Percentiles rank a stretch among this genome's conserved stretches.
phyloP scores from a whole-genome alignment of 345 rosid genomes.

The Aethionema arabicum region DNA sequence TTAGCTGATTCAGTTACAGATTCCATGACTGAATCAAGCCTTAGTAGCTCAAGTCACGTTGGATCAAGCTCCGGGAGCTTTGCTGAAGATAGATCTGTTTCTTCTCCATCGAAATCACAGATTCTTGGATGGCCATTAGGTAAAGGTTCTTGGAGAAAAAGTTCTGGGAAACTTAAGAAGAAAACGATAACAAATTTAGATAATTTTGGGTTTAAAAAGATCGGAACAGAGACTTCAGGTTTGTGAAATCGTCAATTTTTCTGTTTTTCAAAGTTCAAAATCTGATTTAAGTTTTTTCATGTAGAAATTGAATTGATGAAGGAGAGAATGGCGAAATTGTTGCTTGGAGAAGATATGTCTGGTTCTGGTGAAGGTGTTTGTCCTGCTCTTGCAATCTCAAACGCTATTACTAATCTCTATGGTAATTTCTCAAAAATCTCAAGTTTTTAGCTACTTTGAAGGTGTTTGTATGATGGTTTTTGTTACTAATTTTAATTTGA shows the following conservation, averaged over 20 bases:
- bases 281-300: not conserved
- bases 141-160: constrained; percentile 47
- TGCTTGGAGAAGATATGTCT: constrained; percentile 99
- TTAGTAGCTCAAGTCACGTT: constrained; percentile 44
- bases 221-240: constrained; percentile 69
- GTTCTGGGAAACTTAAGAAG: constrained; percentile 40
- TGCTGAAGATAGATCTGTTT: constrained; percentile 38
- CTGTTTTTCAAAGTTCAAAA: constrained; percentile 12
- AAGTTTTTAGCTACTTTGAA: not conserved
- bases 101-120: constrained; percentile 41
- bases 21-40: constrained; percentile 56
- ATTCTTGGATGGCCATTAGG: constrained; percentile 94
- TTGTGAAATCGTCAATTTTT: constrained; percentile 27
- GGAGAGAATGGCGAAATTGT: constrained; percentile 89
- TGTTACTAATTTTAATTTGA: not conserved
- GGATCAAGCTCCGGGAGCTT: constrained; percentile 49
- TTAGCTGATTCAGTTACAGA: constrained; percentile 47
- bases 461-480: not conserved
- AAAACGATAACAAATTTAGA: constrained; percentile 40
- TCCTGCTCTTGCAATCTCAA: constrained; percentile 84
- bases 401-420: constrained; percentile 94
- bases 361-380: constrained; percentile 97
- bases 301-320: constrained; percentile 86
- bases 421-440: constrained; percentile 38
- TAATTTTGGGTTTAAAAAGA: constrained; percentile 41